Evolutionary conservation across 257 asterid species (phyloP).

Genomic region (Ilex asprella): DNA sequence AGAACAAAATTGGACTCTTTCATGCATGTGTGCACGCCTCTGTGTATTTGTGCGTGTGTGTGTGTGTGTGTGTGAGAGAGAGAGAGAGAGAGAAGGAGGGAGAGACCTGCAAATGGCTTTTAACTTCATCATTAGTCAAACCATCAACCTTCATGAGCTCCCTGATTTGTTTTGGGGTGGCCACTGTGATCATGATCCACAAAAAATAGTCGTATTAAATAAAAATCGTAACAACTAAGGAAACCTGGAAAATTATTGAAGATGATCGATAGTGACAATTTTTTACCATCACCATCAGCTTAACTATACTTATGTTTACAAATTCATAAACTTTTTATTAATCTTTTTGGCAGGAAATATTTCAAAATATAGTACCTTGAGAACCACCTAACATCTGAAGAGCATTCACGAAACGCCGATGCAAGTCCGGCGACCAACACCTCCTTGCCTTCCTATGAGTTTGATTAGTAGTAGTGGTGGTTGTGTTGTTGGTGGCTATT

Average conservation of each 20-base stretch:
- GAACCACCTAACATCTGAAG: conserved; percentile 98
- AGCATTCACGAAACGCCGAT: conserved; percentile 85
- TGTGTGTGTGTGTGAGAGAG: neutral
- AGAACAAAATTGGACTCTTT: conserved; percentile 12
- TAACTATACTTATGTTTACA: neutral
- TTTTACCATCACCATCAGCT: conserved; percentile 3
- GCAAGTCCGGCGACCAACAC: conserved; percentile 98
- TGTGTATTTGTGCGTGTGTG: conserved; percentile 4
- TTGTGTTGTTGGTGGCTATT: conserved; percentile 8
- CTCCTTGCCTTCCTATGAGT: conserved; percentile 88
- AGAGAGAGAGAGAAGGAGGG: too few relatives aligned
- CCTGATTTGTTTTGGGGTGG: conserved; percentile 92
- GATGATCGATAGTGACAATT: neutral
- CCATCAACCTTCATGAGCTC: conserved; percentile 98
- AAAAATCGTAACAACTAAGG: neutral
- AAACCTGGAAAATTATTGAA: neutral
- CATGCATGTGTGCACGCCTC: conserved; percentile 10
- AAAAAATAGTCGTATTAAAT: conserved; percentile 1
- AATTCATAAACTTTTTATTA: too few relatives aligned
- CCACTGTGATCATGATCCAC: conserved; percentile 52
- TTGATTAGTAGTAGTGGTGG: conserved; percentile 26
- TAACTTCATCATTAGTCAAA: conserved; percentile 96
- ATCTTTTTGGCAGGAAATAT: too few relatives aligned
- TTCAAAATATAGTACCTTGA: conserved; percentile 47
- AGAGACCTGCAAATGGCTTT: conserved; percentile 91